Evolutionary conservation across 164 flowering plant genomes (phyloP).

Genomic region (Kalanchoe fedtschenkoi): DNA sequence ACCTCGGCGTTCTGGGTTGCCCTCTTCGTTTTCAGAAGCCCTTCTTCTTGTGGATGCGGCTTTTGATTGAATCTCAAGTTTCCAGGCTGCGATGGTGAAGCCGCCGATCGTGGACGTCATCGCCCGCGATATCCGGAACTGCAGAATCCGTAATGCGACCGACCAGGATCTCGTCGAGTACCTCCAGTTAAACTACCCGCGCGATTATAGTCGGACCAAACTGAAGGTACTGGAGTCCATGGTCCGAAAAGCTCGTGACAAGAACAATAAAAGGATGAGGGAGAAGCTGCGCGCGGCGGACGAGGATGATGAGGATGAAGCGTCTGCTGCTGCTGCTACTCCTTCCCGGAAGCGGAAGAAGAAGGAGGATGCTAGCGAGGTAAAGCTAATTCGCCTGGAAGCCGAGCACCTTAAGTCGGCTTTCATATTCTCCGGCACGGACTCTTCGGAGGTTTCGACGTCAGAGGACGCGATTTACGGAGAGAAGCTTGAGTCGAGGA

Average conservation of each 20-base stretch:
- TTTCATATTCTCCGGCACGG: constrained; percentile 16
- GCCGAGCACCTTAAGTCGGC: constrained; percentile 16
- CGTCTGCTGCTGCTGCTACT: constrained; percentile 3
- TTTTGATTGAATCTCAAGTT: not conserved
- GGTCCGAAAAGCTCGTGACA: not conserved
- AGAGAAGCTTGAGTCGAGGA: constrained; percentile 39
- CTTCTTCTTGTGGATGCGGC: no score
- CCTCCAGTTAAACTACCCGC: constrained; percentile 34
- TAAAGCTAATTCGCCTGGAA: constrained; percentile 26
- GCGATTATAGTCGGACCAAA: constrained; percentile 22
- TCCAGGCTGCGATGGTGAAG: not conserved
- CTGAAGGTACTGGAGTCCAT: not conserved
- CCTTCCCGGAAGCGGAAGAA: constrained; percentile 20
- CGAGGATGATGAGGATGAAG: constrained; percentile 8
- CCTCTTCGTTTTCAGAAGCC: no score
- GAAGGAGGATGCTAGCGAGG: constrained; percentile 26
- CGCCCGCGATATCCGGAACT: constrained; percentile 26
- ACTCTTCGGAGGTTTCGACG: constrained; percentile 39
- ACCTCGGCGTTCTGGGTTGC: no score
- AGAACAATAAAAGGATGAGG: not conserved
- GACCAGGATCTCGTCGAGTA: constrained; percentile 36
- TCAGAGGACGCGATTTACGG: constrained; percentile 60
- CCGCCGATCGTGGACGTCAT: constrained; percentile 10
- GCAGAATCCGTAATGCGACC: constrained; percentile 12
- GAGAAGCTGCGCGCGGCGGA: constrained; percentile 3